These are phyloP conservation scores for Cryptococcus wingfieldii DNA, from an alignment of 1,284 basidiomycete species.

Conservation along the genomic window DNA sequence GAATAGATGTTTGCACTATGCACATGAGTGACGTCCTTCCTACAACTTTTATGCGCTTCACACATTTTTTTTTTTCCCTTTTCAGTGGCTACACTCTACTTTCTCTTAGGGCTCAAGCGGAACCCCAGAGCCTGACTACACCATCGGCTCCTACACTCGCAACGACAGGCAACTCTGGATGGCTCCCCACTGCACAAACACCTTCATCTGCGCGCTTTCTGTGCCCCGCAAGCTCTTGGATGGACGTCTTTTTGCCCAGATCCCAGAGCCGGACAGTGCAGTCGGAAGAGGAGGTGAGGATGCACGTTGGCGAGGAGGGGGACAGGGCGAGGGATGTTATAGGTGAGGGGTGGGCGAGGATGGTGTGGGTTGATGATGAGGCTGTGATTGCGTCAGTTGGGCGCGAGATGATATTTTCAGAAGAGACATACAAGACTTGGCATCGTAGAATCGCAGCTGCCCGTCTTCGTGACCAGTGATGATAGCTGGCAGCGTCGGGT, in stretches of 20 bases:
- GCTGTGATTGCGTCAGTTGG: conserved; percentile 1
- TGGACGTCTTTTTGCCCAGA: conserved; percentile 59
- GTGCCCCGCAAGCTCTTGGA: conserved; percentile 84
- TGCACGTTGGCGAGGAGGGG: conserved; percentile 60
- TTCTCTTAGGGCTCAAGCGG: conserved; percentile 8
- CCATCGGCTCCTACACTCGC: conserved; percentile 92
- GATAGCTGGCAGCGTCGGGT: conserved; percentile 83
- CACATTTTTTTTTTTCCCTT: background rate
- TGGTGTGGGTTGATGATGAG: conserved; percentile 73
- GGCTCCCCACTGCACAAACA: conserved; percentile 58
- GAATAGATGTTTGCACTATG: background rate
- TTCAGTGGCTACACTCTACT: background rate
- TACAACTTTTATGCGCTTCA: background rate
- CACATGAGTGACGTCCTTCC: background rate
- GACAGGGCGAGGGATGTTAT: conserved; percentile 89
- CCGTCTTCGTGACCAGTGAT: conserved; percentile 93
- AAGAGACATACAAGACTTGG: conserved; percentile 61
- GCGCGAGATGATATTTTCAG: background rate
- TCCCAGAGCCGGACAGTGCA: conserved; percentile 96
- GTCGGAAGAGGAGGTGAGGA: conserved; percentile 88
- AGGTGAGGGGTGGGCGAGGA: conserved; percentile 84
- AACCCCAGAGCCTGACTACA: conserved; percentile 73
- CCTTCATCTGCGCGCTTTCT: conserved; percentile 85
- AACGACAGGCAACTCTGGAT: conserved; percentile 78
- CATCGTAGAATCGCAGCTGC: conserved; percentile 83